These are phyloP conservation scores for Podospora appendiculata DNA, from an alignment of 495 filamentous ascomycete genomes.

Conservation along the genomic window DNA sequence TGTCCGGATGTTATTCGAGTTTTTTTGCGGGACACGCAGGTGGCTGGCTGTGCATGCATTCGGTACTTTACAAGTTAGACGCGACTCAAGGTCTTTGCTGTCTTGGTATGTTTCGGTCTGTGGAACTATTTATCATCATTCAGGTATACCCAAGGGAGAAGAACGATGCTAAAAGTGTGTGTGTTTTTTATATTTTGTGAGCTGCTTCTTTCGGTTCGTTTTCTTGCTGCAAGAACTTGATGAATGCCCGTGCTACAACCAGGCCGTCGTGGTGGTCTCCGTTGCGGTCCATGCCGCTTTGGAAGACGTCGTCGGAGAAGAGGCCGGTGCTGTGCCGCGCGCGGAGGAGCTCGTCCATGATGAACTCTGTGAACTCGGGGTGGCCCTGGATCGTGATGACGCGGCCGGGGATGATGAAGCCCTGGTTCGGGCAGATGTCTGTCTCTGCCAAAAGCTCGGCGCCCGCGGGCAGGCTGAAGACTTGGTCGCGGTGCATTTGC, in stretches of 20 bases:
- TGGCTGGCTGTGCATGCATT: too few species aligned
- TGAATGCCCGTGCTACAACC: constrained; percentile 56
- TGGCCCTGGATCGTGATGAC: constrained; percentile 85
- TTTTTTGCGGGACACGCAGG: too few species aligned
- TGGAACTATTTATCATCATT: too few species aligned
- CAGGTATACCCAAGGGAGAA: too few species aligned
- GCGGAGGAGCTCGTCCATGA: constrained; percentile 62
- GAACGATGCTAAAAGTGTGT: too few species aligned
- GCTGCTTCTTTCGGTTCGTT: neutral
- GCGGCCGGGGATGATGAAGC: constrained; percentile 60
- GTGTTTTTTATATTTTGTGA: too few species aligned
- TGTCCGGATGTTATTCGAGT: too few species aligned
- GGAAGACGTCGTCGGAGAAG: constrained; percentile 31
- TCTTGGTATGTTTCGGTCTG: too few species aligned
- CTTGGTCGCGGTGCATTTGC: constrained; percentile 86
- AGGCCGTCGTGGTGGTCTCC: constrained; percentile 88
- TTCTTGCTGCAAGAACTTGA: constrained; percentile 62
- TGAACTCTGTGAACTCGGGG: constrained; percentile 76
- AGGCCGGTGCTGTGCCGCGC: constrained; percentile 49
- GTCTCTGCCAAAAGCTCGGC: constrained; percentile 60
- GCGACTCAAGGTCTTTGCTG: too few species aligned
- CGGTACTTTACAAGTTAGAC: too few species aligned
- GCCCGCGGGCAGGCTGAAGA: constrained; percentile 54
- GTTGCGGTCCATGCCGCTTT: constrained; percentile 52
- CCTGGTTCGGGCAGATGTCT: constrained; percentile 63